Evolutionary conservation across 768 basidiomycete genomes (phyloP).

Genomic region (Termitomyces sp.): DNA sequence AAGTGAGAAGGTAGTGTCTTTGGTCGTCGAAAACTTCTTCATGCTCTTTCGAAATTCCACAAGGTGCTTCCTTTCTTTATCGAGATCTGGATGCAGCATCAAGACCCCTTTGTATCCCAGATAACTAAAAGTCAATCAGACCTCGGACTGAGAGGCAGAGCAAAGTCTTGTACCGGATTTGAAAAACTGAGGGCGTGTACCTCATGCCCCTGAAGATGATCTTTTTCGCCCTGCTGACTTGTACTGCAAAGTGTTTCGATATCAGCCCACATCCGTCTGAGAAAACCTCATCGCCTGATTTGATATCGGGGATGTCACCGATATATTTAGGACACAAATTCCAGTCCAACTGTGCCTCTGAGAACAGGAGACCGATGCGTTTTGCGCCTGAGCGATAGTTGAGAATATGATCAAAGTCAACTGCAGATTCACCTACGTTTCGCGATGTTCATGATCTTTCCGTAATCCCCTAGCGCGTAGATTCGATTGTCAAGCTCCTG

Average conservation of each 20-base stretch:
- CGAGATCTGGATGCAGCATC: constrained; percentile 63
- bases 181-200: constrained; percentile 62
- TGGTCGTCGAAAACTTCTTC: constrained; percentile 63
- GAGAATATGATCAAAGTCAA: not conserved
- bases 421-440: constrained; percentile 45
- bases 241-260: constrained; percentile 46
- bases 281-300: constrained; percentile 54
- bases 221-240: constrained; percentile 51
- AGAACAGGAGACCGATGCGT: constrained; percentile 66
- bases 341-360: constrained; percentile 60
- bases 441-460: constrained; percentile 58
- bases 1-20: constrained; percentile 62
- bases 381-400: constrained; percentile 50
- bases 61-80: constrained; percentile 41
- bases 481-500: constrained; percentile 57
- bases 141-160: not conserved
- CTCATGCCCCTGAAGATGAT: constrained; percentile 53
- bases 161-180: constrained; percentile 49
- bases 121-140: constrained; percentile 40
- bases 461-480: constrained; percentile 57
- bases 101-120: constrained; percentile 72
- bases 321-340: constrained; percentile 46
- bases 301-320: constrained; percentile 60
- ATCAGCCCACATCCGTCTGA: constrained; percentile 74
- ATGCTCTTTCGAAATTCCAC: constrained; percentile 66